Evolutionary conservation across 441 rosid genomes (phyloP).

Genomic region (Viola pubescens): DNA sequence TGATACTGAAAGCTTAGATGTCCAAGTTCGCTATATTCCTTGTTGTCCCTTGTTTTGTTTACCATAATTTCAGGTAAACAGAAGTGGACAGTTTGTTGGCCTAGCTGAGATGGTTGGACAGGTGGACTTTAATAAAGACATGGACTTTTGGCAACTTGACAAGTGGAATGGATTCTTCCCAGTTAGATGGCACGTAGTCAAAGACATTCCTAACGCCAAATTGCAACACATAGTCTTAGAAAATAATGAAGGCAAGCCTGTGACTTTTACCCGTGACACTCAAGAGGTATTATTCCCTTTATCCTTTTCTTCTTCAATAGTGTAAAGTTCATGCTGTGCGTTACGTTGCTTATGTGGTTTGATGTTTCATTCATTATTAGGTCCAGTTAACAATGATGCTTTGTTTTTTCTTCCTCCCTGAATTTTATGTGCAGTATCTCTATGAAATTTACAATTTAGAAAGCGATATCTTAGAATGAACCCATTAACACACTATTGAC

Average conservation of each 20-base stretch:
- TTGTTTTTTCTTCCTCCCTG: no score
- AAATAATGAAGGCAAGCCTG: slow-evolving; percentile 82
- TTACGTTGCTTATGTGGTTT: no score
- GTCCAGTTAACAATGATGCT: no score
- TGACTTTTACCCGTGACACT: slow-evolving; percentile 91
- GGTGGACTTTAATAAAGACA: slow-evolving; percentile 72
- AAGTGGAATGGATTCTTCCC: slow-evolving; percentile 98
- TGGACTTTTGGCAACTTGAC: slow-evolving; percentile 92
- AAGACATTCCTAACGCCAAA: slow-evolving; percentile 78
- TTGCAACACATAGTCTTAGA: slow-evolving; percentile 81
- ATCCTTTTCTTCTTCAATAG: no score
- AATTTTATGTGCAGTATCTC: no score
- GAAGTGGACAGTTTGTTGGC: slow-evolving; percentile 96
- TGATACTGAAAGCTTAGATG: neutral
- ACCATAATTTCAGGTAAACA: slow-evolving; percentile 49
- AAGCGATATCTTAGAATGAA: no score
- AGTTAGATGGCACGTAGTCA: slow-evolving; percentile 81
- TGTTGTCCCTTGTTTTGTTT: neutral
- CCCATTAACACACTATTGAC: no score
- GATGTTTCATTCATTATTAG: no score
- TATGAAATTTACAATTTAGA: no score
- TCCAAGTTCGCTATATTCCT: neutral
- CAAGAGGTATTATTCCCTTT: slow-evolving; percentile 61
- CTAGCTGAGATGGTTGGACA: slow-evolving; percentile 86
- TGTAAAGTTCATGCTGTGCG: no score